Percentiles rank a stretch among this genome's conserved stretches.
These are phyloP conservation scores for Saccharomycopsis oosterbeekiorum DNA, from an alignment of 805 yeast species.

Conservation along the genomic window DNA sequence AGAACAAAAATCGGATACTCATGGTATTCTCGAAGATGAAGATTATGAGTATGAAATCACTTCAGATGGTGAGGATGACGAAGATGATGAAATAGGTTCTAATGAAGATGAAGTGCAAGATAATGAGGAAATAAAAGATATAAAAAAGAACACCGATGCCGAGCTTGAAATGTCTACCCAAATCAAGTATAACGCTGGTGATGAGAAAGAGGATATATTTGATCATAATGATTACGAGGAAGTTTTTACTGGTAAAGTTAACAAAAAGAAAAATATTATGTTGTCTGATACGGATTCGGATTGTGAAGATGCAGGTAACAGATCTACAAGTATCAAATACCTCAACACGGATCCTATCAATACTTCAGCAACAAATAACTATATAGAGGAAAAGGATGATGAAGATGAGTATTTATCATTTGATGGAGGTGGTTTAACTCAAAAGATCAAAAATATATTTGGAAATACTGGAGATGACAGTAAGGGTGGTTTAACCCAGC, in stretches of 20 bases:
- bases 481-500: constrained; percentile 3
- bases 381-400: constrained; percentile 18
- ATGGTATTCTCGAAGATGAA: constrained; percentile 3
- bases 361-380: not conserved
- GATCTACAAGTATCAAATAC: not conserved
- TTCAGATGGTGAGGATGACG: not conserved
- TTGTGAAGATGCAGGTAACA: not conserved
- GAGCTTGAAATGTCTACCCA: not conserved
- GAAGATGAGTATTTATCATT: constrained; percentile 11
- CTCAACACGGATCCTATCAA: not conserved
- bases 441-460: constrained; percentile 13
- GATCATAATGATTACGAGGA: constrained; percentile 5
- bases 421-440: constrained; percentile 20
- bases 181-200: not conserved
- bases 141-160: not conserved
- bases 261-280: not conserved
- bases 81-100: not conserved
- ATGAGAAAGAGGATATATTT: not conserved
- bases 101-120: constrained; percentile 1
- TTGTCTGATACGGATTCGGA: not conserved
- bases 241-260: not conserved
- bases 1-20: not conserved
- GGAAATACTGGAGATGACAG: not conserved
- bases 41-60: constrained; percentile 8
- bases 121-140: not conserved